Conservation (phyloP, 257 asterid genomes). For the Capsicum chinense region DNA sequence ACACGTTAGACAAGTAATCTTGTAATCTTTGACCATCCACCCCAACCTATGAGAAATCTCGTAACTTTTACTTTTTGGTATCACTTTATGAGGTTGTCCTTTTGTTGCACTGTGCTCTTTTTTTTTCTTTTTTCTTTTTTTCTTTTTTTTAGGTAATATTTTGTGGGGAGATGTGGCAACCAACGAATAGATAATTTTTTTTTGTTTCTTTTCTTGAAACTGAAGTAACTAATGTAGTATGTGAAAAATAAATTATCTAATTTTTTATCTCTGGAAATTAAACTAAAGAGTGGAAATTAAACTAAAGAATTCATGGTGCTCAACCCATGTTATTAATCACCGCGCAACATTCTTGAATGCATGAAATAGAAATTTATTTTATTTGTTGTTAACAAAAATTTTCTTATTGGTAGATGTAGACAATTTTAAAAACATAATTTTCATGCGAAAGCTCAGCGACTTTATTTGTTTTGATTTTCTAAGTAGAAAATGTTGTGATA, state of each 20-base stretch:
- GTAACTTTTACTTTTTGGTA: background rate
- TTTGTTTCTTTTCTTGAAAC: background rate
- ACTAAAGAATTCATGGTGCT: too few relatives aligned
- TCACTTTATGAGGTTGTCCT: background rate
- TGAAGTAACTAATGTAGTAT: background rate
- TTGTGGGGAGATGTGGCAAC: background rate
- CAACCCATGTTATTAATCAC: too few relatives aligned
- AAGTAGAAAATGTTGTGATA: background rate
- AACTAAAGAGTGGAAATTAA: too few relatives aligned
- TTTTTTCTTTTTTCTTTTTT: background rate
- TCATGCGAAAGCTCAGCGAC: background rate
- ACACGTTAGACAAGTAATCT: slow-evolving; percentile 36
- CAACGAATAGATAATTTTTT: background rate
- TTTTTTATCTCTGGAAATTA: too few relatives aligned
- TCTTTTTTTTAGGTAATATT: background rate
- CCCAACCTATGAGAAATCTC: background rate
- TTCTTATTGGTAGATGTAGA: background rate
- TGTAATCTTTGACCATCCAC: background rate
- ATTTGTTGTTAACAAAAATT: too few relatives aligned
- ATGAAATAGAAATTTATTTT: too few relatives aligned
- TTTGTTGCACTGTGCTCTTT: background rate
- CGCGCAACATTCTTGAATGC: too few relatives aligned
- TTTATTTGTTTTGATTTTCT: background rate
- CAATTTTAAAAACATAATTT: background rate
- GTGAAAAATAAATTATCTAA: too few relatives aligned